These are phyloP conservation scores for Solanum medicagineum DNA, from an alignment of 257 asterid genomes.

Conservation along the genomic window DNA sequence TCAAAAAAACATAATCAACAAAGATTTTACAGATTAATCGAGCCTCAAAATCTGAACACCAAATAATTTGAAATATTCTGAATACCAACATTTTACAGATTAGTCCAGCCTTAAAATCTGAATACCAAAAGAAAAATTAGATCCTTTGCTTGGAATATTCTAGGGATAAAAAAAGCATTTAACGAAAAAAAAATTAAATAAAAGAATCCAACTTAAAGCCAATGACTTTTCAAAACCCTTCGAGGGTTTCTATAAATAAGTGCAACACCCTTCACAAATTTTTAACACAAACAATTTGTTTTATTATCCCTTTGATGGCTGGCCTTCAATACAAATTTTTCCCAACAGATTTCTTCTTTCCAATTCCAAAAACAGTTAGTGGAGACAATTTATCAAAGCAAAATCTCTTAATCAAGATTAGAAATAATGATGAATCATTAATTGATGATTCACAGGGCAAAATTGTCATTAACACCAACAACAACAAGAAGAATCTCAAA, in stretches of 20 bases:
- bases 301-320: conserved; percentile 24
- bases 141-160: neutral
- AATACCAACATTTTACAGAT: neutral
- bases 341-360: conserved; percentile 45
- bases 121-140: neutral
- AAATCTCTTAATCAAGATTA: conserved; percentile 10
- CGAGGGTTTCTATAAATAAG: neutral
- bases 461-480: conserved; percentile 4
- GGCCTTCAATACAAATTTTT: conserved; percentile 49
- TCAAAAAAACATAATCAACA: fast-evolving
- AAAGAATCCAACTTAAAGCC: neutral
- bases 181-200: neutral
- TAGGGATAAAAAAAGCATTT: neutral
- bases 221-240: neutral
- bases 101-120: neutral
- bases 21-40: neutral
- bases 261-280: neutral
- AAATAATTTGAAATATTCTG: too few species aligned
- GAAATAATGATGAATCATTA: conserved; percentile 10
- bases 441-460: conserved; percentile 6
- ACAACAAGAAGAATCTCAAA: conserved; percentile 18
- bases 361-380: conserved; percentile 17
- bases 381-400: conserved; percentile 16
- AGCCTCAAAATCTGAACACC: neutral
- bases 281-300: neutral